These are phyloP conservation scores for Tephrocybe sp. DNA, from an alignment of 768 basidiomycete genomes.

Conservation along the genomic window DNA sequence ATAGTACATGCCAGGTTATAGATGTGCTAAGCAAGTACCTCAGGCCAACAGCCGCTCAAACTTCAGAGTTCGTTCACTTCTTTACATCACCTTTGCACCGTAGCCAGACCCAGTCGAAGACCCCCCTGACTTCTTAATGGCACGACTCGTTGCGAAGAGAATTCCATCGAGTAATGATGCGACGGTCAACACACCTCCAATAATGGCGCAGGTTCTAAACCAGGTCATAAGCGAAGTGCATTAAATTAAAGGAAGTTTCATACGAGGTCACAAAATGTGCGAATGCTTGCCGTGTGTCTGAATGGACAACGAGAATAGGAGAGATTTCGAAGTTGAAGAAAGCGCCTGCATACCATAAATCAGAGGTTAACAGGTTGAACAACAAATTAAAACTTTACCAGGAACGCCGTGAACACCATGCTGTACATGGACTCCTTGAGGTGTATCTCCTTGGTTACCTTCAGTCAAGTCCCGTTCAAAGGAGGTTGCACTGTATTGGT, in stretches of 20 bases:
- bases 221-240: not conserved
- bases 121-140: conserved; percentile 58
- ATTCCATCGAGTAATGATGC: conserved; percentile 85
- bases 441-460: conserved; percentile 54
- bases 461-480: conserved; percentile 89
- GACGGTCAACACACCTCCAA: conserved; percentile 95
- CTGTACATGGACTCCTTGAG: conserved; percentile 65
- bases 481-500: conserved; percentile 94
- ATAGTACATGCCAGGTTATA: conserved; percentile 8
- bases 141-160: conserved; percentile 78
- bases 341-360: conserved; percentile 44
- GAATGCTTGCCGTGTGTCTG: conserved; percentile 89
- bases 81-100: conserved; percentile 43
- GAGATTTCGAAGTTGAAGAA: conserved; percentile 97
- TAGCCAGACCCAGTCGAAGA: conserved; percentile 29
- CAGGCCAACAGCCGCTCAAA: conserved; percentile 4
- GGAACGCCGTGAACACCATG: conserved; percentile 77
- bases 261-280: conserved; percentile 98
- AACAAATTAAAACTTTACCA: conserved; percentile 24
- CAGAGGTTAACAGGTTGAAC: not conserved
- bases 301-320: conserved; percentile 90
- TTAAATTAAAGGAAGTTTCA: conserved; percentile 27
- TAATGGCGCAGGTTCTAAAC: conserved; percentile 89
- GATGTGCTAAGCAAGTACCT: not conserved
- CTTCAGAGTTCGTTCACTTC: conserved; percentile 7